These are phyloP conservation scores for Amaranthus cruentus DNA, from an alignment of 148 eudicot species.

Conservation along the genomic window DNA sequence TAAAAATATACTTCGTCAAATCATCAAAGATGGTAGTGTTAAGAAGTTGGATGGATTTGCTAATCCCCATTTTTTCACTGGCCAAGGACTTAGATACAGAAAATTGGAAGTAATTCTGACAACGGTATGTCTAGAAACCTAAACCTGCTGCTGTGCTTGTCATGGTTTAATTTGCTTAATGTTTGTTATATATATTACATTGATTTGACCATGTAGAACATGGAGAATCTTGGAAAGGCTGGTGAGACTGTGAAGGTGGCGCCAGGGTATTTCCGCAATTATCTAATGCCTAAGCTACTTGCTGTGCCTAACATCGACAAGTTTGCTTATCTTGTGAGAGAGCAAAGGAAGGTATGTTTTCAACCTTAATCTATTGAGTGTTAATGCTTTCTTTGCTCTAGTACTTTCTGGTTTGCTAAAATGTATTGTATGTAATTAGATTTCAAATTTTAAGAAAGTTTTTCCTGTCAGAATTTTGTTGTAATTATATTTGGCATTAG, in stretches of 20 bases:
- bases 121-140: conserved; percentile 33
- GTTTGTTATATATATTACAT: background rate
- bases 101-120: conserved; percentile 87
- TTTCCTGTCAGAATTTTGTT: too few species aligned
- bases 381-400: background rate
- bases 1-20: conserved; percentile 40
- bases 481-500: too few species aligned
- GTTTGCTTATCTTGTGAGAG: conserved; percentile 62
- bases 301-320: conserved; percentile 94
- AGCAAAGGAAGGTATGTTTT: conserved; percentile 77
- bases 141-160: background rate
- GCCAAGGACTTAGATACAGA: conserved; percentile 75
- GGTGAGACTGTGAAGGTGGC: conserved; percentile 95
- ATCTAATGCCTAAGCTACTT: conserved; percentile 86
- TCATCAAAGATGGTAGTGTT: conserved; percentile 23
- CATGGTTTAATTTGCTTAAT: background rate
- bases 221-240: conserved; percentile 86
- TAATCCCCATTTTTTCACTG: conserved; percentile 60
- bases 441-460: background rate
- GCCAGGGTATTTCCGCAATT: conserved; percentile 85
- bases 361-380: background rate
- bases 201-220: conserved; percentile 36
- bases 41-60: conserved; percentile 39
- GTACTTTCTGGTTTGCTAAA: background rate
- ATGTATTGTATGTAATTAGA: background rate